phyloP scores from a whole-genome alignment of 768 basidiomycete genomes.

The Boletus vinaceobasis region DNA sequence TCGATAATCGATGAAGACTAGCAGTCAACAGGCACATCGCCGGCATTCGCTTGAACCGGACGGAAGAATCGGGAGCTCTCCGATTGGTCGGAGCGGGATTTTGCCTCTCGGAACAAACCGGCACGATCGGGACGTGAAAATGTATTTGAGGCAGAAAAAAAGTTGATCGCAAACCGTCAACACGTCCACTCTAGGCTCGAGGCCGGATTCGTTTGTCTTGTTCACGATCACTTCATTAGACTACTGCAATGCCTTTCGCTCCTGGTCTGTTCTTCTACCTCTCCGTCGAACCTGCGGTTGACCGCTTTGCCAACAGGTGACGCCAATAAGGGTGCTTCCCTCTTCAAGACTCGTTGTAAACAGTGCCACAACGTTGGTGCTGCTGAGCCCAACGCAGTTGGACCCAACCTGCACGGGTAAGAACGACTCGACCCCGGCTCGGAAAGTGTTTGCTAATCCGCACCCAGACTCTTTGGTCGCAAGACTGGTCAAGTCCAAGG shows the following conservation, averaged over 20 bases:
- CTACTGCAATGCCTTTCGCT: constrained; percentile 40
- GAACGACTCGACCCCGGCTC: constrained; percentile 22
- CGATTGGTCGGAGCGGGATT: constrained; percentile 21
- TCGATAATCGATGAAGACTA: too few species aligned
- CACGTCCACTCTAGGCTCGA: constrained; percentile 8
- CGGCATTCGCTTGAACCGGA: too few species aligned
- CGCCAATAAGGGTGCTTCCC: constrained; percentile 81
- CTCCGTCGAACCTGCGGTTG: background rate
- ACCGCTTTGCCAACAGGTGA: constrained; percentile 54
- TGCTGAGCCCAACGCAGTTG: constrained; percentile 83
- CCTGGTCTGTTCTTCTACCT: constrained; percentile 32
- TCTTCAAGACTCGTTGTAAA: constrained; percentile 95
- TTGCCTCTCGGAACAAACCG: constrained; percentile 26
- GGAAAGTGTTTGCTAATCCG: background rate
- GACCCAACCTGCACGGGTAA: constrained; percentile 92
- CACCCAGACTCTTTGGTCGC: constrained; percentile 72
- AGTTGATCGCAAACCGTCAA: background rate
- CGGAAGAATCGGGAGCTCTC: constrained; percentile 1
- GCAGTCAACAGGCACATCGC: too few species aligned
- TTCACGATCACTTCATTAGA: constrained; percentile 4
- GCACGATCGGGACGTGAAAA: constrained; percentile 25
- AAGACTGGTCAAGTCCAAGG: constrained; percentile 82
- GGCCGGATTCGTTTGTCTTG: constrained; percentile 1
- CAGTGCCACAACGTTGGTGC: constrained; percentile 89
- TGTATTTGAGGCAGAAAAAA: constrained; percentile 9